Evolutionary conservation across 352 stramenopile species (phyloP).

Genomic region (Phytophthora litchii): DNA sequence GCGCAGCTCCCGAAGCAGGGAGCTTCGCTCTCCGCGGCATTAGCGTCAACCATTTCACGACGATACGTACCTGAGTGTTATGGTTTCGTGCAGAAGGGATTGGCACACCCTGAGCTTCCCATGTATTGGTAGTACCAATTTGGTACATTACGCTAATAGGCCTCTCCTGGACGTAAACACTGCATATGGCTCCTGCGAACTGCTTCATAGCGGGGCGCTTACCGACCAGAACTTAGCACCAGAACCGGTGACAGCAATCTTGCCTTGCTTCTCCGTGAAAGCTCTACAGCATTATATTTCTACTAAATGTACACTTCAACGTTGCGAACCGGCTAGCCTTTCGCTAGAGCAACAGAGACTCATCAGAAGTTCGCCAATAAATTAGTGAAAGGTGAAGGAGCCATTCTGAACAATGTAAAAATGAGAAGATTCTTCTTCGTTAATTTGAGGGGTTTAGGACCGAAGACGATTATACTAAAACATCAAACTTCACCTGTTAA

Average conservation of each 20-base stretch:
- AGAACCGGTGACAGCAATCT: too few species aligned
- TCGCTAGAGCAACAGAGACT: background rate
- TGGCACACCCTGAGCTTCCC: constrained; percentile 5
- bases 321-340: background rate
- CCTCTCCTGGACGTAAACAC: constrained; percentile 12
- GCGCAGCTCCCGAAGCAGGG: constrained; percentile 11
- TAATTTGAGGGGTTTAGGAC: too few species aligned
- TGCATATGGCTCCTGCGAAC: background rate
- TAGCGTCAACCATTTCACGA: constrained; percentile 12
- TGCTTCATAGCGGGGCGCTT: constrained; percentile 3
- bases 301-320: background rate
- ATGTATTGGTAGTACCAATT: too few species aligned
- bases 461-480: too few species aligned
- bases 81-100: constrained; percentile 17
- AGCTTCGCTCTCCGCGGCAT: constrained; percentile 5
- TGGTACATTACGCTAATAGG: constrained; percentile 8
- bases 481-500: too few species aligned
- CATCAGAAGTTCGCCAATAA: constrained; percentile 4
- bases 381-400: constrained; percentile 7
- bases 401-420: too few species aligned
- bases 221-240: background rate
- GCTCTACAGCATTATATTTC: too few species aligned
- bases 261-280: too few species aligned
- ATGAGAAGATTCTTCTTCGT: too few species aligned
- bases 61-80: background rate